Percentiles rank a stretch among this genome's conserved stretches.
These are phyloP conservation scores for Silene vulgaris DNA, from an alignment of 179 eudicot species.

Conservation along the genomic window DNA sequence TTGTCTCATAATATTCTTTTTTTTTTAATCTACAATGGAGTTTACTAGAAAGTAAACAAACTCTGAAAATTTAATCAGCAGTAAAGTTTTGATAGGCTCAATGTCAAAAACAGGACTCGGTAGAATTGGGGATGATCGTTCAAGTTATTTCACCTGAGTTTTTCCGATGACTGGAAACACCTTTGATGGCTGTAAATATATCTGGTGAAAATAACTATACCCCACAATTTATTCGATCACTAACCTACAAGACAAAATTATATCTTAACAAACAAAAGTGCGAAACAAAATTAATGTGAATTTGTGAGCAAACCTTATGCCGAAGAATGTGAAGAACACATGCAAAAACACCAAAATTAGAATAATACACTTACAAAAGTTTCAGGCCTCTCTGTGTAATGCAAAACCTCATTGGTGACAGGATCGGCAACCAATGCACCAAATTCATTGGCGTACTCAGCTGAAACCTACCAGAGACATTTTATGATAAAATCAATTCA, in stretches of 20 bases:
- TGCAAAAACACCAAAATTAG: too few relatives aligned
- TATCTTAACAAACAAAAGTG: too few relatives aligned
- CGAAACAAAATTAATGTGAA: too few relatives aligned
- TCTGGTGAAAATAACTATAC: constrained; percentile 49
- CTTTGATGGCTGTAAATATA: constrained; percentile 38
- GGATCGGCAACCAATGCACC: constrained; percentile 55
- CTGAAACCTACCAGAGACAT: constrained; percentile 34
- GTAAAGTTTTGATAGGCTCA: too few relatives aligned
- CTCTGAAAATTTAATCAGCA: too few relatives aligned
- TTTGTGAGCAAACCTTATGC: too few relatives aligned
- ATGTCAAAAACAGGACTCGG: too few relatives aligned
- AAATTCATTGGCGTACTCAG: constrained; percentile 48
- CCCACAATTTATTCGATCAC: constrained; percentile 51
- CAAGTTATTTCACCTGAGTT: constrained; percentile 43
- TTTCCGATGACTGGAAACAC: constrained; percentile 38
- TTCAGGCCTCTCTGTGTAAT: constrained; percentile 52
- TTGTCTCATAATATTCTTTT: too few relatives aligned
- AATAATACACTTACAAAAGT: constrained; percentile 57
- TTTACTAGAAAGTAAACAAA: too few relatives aligned
- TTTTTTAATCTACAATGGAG: too few relatives aligned
- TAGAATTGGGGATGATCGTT: too few relatives aligned
- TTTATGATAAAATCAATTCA: not conserved
- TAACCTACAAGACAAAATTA: constrained; percentile 39
- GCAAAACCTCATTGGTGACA: constrained; percentile 43
- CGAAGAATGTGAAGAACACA: too few relatives aligned